Base-by-base conservation (phyloP, 768 basidiomycete species). In the Trametes meyenii region DNA sequence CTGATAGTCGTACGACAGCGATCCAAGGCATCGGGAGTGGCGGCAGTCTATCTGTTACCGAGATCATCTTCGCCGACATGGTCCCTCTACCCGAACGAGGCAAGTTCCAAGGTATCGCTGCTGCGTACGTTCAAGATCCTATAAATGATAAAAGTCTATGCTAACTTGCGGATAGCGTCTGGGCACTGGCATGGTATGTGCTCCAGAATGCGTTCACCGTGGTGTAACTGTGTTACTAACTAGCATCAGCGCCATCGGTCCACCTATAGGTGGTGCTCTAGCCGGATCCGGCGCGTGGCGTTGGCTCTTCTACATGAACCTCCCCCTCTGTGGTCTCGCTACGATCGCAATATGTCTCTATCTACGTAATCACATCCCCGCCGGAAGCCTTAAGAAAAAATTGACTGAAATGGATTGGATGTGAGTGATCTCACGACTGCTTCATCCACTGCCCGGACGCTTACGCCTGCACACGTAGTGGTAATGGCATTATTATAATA, bases 341-440 rank as follows among this genome's bases (percentile, higher is more conserved):
- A 23, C 49, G 10, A 2, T 55, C 14, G 40, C 42, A 1, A n/a
- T 59, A 11, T 36, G 23, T 16, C 6, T 58, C 13, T 51, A 50
- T 48, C 54, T 65, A 17, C 50, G 50, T 14, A 44, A 55, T 14
- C 21, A 55, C 5, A 64, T 64, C 0, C 77, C 77, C 1, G 39
- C 62, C 11, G 71, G 69, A 1, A 67, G 67, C 5, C 23, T 72
- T 6, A 52, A 54, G 12, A 60, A 64, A 10, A 76, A 76, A 55
- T 44, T 78, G 12, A 48, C 45, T 0, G 55, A 69, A 1, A 70
- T 78, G 29, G 77, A 78, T 49, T 77, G 77, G 77, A 69, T 71
- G 74, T 75, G 56, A 58, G 76, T 67, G 11, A 12, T 24, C 65
- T 62, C 19, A 8, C n/a, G n/a, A n/a, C 29, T 51, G 46, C 46